Evolutionary conservation across 345 rosid species (phyloP).

Genomic region (thale cress (Arabidopsis thaliana)): TAIR10.1 NC_003070.9:28094501-28095000

Average conservation of each 20-base stretch:
- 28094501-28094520: no score
- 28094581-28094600: slow-evolving; percentile 66
- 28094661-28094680: slow-evolving; percentile 47
- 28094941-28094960: slow-evolving; percentile 45
- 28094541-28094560: slow-evolving; percentile 51
- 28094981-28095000: slow-evolving; percentile 14
- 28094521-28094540: no score
- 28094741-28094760: slow-evolving; percentile 51
- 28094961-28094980: slow-evolving; percentile 40
- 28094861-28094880: not conserved
- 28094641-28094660: slow-evolving; percentile 40
- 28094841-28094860: slow-evolving; percentile 36
- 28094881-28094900: slow-evolving; percentile 19
- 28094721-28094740: slow-evolving; percentile 69
- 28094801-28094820: slow-evolving; percentile 43
- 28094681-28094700: slow-evolving; percentile 62
- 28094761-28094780: slow-evolving; percentile 12
- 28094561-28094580: slow-evolving; percentile 77
- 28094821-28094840: slow-evolving; percentile 47
- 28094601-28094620: slow-evolving; percentile 61
- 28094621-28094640: slow-evolving; percentile 45
- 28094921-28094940: slow-evolving; percentile 33
- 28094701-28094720: slow-evolving; percentile 75
- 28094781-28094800: slow-evolving; percentile 25
- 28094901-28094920: slow-evolving; percentile 51